Evolutionary conservation across 768 basidiomycete genomes (phyloP), one percentile per base, ranked within the genome.

Genomic region (Leccinum olivaceopallidum): DNA sequence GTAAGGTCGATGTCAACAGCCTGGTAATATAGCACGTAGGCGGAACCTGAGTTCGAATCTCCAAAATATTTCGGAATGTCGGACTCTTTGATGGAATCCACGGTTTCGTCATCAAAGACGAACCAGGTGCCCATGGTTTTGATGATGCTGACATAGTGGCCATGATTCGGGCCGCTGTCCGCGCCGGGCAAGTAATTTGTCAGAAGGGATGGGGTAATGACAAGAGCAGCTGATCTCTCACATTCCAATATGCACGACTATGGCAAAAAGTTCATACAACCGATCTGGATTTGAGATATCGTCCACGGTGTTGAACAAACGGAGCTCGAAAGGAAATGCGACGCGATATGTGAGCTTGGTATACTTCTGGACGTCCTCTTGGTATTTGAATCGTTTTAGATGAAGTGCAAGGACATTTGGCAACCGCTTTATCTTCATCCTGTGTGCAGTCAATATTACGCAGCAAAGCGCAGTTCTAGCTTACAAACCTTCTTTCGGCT

Each of bases 221-320:
- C 34, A 57, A 44, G 58, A 32, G 48, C 36, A 65, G 62, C 58
- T 55, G 64, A 72, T 30, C n/a, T 87, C 93, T 71, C 75, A 96
- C 95, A 86, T 91, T 83, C 97, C 97, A 64, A 99, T 95, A 76
- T 99, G 97, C n/a, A 99, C 94, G 36, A 99, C 95, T 60, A 98
- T 93, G 14, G 93, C 95, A 72, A 95, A 98, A 28, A 99, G 83
- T 73, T 92, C 87, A 77, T 97, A 99, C 62, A 98, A 73, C 57
- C 95, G 81, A 73, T 99, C 97, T 0, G 95, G 92, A 72, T 98
- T 86, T 56, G 89, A 86, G 52, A 89, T 85, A 67, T 95, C 94
- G 74, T 99, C 97, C 55, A 95, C 89, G 48, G 97, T 98, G 73
- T 99, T 98, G 80, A 98, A 98, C 59, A 99, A 77, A 60, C 96